A percentile compares a stretch with the other conserved stretches of the same genome.
Conservation (phyloP, 1,284 basidiomycete genomes). For the Moesziomyces parantarcticus region DNA sequence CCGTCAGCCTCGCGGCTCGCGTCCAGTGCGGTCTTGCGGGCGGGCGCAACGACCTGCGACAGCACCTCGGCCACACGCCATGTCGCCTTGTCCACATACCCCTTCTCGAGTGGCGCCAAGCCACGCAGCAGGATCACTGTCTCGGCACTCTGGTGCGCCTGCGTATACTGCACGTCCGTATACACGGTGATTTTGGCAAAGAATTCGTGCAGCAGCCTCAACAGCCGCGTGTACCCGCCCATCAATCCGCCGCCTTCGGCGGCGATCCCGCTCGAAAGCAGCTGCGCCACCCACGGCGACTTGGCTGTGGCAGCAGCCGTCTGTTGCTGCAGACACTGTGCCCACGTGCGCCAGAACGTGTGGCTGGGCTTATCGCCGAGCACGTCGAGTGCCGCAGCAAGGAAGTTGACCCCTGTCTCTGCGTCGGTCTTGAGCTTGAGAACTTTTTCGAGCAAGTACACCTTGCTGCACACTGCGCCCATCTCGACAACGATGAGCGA, state of each 20-base stretch:
- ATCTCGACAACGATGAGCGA: conserved; percentile 82
- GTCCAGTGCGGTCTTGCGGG: not conserved
- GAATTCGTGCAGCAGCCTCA: conserved; percentile 93
- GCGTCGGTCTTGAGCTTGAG: conserved; percentile 78
- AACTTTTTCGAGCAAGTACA: conserved; percentile 94
- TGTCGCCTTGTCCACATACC: conserved; percentile 85
- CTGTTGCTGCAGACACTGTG: conserved; percentile 71
- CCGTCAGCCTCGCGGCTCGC: conserved; percentile 12
- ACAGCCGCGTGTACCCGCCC: conserved; percentile 77
- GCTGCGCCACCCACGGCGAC: conserved; percentile 86
- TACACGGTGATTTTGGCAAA: conserved; percentile 93
- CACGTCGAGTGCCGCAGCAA: conserved; percentile 77
- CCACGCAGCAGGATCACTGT: conserved; percentile 86
- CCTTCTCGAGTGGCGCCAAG: conserved; percentile 81
- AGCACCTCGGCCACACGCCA: conserved; percentile 79
- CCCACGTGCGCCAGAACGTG: conserved; percentile 88
- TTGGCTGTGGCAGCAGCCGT: conserved; percentile 79
- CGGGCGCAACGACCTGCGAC: conserved; percentile 69
- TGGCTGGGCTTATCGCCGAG: conserved; percentile 89
- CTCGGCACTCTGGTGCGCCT: conserved; percentile 87
- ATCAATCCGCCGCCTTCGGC: not conserved
- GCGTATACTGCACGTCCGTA: conserved; percentile 89
- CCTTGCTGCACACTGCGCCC: conserved; percentile 78
- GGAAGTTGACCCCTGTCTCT: conserved; percentile 79
- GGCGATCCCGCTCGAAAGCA: conserved; percentile 75